A percentile compares a stretch with the other conserved stretches of the same genome.
phyloP scores from a whole-genome alignment of 805 yeast species.

The Phaffomyces opuntiae region DNA sequence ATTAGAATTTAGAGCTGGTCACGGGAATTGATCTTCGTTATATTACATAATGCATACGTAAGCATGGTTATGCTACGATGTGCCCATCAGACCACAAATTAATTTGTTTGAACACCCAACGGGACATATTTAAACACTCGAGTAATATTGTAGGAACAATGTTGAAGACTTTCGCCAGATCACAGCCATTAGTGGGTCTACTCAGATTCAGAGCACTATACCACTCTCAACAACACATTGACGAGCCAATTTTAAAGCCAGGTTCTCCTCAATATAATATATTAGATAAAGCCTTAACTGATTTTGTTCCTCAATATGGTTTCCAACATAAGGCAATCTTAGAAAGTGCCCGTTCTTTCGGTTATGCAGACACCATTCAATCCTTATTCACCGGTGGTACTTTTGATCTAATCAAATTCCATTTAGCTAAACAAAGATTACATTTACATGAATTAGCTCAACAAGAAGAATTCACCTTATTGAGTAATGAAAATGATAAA shows the following conservation, averaged over 20 bases:
- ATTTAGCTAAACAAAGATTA: constrained; percentile 42
- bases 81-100: background rate
- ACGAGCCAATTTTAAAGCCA: constrained; percentile 15
- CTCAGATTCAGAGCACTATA: constrained; percentile 8
- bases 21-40: background rate
- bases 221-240: constrained; percentile 25
- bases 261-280: constrained; percentile 35
- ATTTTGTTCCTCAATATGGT: constrained; percentile 44
- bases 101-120: background rate
- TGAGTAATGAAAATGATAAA: constrained; percentile 34
- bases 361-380: constrained; percentile 44
- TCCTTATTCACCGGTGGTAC: constrained; percentile 38
- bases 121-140: no score
- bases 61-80: background rate
- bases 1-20: background rate
- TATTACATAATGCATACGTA: background rate
- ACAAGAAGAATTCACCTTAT: constrained; percentile 22
- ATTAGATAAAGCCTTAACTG: constrained; percentile 28
- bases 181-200: background rate
- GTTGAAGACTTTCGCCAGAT: background rate
- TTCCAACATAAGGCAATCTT: constrained; percentile 42
- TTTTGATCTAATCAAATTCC: constrained; percentile 48
- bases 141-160: background rate
- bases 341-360: constrained; percentile 39
- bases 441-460: constrained; percentile 31